A percentile compares a stretch with the other conserved stretches of the same genome.
Evolutionary conservation across 106 monocot genomes (phyloP).

Genomic region (Dendrobium catenatum): DNA sequence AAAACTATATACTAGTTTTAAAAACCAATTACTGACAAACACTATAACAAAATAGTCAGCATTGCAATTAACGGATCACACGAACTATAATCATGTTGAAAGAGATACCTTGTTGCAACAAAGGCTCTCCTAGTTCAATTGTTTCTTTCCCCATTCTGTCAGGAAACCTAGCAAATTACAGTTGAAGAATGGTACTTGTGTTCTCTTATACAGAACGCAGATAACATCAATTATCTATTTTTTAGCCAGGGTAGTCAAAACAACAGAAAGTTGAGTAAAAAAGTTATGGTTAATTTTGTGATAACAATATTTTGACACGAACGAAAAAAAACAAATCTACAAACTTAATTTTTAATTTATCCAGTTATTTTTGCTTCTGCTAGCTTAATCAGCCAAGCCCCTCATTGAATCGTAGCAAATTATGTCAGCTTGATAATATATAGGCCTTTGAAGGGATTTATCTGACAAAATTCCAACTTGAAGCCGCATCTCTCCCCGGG

Average conservation of each 20-base stretch:
- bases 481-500: not conserved
- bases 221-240: not conserved
- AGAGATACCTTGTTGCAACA: not conserved
- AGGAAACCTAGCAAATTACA: not conserved
- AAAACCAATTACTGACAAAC: not conserved
- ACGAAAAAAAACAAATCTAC: not conserved
- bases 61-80: not conserved
- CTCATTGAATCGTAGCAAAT: not conserved
- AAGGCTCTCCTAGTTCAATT: not conserved
- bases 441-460: not conserved
- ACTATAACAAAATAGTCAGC: not conserved
- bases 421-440: not conserved
- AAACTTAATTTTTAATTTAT: not conserved
- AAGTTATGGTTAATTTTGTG: not conserved
- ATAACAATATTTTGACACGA: not conserved
- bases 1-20: not conserved
- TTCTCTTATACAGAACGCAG: not conserved
- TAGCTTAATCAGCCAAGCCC: not conserved
- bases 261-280: not conserved
- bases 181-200: not conserved
- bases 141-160: not conserved
- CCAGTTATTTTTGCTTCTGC: not conserved
- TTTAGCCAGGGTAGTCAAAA: not conserved
- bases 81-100: not conserved
- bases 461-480: not conserved